Percentiles rank a stretch among this genome's conserved stretches.
Evolutionary conservation across 805 yeast species (phyloP).

Genomic region (Metschnikowia peoriensis): DNA sequence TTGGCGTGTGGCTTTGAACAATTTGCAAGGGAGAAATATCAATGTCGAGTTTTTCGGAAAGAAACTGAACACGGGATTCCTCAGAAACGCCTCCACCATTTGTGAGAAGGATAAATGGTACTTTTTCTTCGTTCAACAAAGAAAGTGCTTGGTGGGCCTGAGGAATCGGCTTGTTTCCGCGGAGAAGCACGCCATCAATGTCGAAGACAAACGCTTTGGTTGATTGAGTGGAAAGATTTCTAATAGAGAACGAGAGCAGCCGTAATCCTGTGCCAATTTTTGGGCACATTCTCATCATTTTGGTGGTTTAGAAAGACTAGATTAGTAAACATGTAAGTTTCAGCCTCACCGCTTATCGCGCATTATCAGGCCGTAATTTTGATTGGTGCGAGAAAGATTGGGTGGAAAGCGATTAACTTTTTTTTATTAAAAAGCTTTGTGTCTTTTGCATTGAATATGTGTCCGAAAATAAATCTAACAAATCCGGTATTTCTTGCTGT

Average conservation of each 20-base stretch:
- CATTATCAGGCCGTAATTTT: not conserved
- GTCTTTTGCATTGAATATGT: too few species aligned
- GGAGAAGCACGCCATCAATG: constrained; percentile 84
- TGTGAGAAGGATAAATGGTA: constrained; percentile 83
- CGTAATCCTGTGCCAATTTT: not conserved
- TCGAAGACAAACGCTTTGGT: constrained; percentile 39
- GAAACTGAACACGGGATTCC: constrained; percentile 50
- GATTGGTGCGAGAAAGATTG: not conserved
- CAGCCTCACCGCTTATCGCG: not conserved
- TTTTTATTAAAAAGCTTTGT: too few species aligned
- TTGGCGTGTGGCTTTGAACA: constrained; percentile 87
- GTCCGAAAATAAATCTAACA: too few species aligned
- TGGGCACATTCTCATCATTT: not conserved
- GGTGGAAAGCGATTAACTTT: not conserved
- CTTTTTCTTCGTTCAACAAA: constrained; percentile 47
- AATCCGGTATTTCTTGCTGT: too few species aligned
- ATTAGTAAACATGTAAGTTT: not conserved
- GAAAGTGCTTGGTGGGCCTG: constrained; percentile 61
- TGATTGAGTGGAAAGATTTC: constrained; percentile 1
- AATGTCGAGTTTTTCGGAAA: constrained; percentile 45
- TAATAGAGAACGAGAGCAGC: not conserved
- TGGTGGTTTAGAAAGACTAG: not conserved
- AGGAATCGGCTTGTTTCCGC: constrained; percentile 68
- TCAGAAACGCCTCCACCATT: constrained; percentile 89
- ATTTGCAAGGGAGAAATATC: constrained; percentile 60